Percentiles rank a stretch among this genome's conserved stretches.
Evolutionary conservation across 2,329 filamentous ascomycete species (phyloP).

Genomic region (Verticillium klebahnii): DNA sequence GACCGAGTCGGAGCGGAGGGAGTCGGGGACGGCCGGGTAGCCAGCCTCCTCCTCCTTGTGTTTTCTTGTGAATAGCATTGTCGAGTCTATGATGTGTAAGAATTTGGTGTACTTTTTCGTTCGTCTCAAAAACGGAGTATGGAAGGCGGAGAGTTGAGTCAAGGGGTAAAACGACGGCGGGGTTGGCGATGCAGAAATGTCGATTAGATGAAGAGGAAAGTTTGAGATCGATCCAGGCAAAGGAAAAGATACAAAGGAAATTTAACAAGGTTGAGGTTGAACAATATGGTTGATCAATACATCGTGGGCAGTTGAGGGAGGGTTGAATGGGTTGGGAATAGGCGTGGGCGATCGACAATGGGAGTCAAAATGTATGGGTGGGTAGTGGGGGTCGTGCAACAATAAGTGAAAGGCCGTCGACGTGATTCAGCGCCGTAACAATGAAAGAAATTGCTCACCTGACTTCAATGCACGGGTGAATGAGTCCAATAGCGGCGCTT

Average conservation of each 20-base stretch:
- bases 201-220: background rate
- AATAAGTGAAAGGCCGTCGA: slow-evolving; percentile 10
- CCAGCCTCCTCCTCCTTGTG: slow-evolving; percentile 18
- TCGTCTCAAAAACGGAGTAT: background rate
- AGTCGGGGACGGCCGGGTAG: slow-evolving; percentile 31
- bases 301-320: slow-evolving; percentile 6
- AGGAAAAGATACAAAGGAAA: slow-evolving; percentile 14
- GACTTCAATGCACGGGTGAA: slow-evolving; percentile 3
- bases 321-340: background rate
- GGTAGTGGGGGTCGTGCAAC: slow-evolving; percentile 3
- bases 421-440: background rate
- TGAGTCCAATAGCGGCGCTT: slow-evolving; percentile 1
- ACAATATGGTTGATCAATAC: slow-evolving; percentile 12
- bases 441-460: slow-evolving; percentile 10
- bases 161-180: background rate
- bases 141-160: background rate
- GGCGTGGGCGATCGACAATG: background rate
- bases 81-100: slow-evolving; percentile 21
- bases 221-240: background rate
- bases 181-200: slow-evolving; percentile 7
- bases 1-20: slow-evolving; percentile 31
- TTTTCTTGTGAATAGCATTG: slow-evolving; percentile 32
- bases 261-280: slow-evolving; percentile 9
- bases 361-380: background rate
- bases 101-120: slow-evolving; percentile 1